Evolutionary conservation across 768 basidiomycete genomes (phyloP), one percentile per base, ranked within the genome.

Genomic region (Agrocybe pediades): DNA sequence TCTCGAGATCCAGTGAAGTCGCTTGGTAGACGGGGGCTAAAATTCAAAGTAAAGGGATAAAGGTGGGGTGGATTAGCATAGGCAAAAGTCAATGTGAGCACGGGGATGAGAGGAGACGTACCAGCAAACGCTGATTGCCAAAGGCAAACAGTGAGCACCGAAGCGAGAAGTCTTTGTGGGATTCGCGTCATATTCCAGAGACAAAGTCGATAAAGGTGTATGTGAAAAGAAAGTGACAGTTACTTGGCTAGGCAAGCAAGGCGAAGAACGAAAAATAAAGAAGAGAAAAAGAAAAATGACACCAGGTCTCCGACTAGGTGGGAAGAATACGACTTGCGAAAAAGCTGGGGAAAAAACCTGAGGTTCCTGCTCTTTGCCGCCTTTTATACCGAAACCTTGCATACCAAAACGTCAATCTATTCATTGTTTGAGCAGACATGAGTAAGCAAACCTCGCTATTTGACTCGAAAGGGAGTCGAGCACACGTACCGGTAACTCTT

Each of bases 251-350:
- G 29, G 44, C 40, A 33, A 47, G 33, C 11, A 49, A 46, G 16
- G 20, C n/a, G 33, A 27, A 45, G 33, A 48, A 48, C n/a, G 43
- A 44, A 41, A 45, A 33, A 39, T 20, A 21, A 46, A 41, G 40
- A 46, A 55, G 26, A 17, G 11, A 50, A 41, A 33, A 25, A 44
- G 46, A 52, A 52, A 53, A 33, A 55, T 29, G 60, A 60, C 63
- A 60, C 60, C 61, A 55, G 58, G 59, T 60, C 58, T 57, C 54
- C 58, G 27, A 59, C n/a, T n/a, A n/a, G n/a, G 49, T 42, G 55
- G 54, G 47, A 59, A 49, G 51, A 46, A 62, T 55, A n/a, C n/a
- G n/a, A n/a, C n/a, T n/a, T n/a, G n/a, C n/a, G n/a, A n/a, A n/a
- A 55, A 51, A 54, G 51, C 43, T 51, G 55, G 51, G 49, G 46